Conservation (phyloP, 441 rosid genomes). For the Brassica hybrid region DNA sequence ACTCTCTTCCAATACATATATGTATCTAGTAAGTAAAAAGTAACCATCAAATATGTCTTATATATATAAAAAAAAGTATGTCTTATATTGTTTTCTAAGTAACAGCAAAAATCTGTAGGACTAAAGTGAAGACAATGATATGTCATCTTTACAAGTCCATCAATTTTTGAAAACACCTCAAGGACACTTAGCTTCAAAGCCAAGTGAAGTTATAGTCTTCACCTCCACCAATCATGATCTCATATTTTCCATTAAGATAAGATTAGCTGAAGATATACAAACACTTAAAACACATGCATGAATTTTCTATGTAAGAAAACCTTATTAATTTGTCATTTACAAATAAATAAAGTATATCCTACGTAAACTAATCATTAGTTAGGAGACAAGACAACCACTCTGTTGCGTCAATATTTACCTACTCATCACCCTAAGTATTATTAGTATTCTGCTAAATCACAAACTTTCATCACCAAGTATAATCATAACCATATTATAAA, state of each 20-base stretch:
- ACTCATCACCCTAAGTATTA: slow-evolving; percentile 26
- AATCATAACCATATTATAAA: slow-evolving; percentile 25
- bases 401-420: slow-evolving; percentile 38
- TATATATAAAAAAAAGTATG: background rate
- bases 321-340: background rate
- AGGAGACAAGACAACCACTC: slow-evolving; percentile 32
- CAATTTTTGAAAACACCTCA: slow-evolving; percentile 18
- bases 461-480: slow-evolving; percentile 33
- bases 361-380: slow-evolving; percentile 24
- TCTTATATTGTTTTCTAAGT: slow-evolving; percentile 25
- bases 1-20: background rate
- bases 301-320: background rate
- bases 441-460: slow-evolving; percentile 12
- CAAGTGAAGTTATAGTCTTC: slow-evolving; percentile 49
- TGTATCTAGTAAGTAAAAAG: background rate
- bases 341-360: slow-evolving; percentile 1
- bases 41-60: background rate
- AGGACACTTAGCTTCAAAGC: slow-evolving; percentile 55
- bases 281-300: slow-evolving; percentile 15
- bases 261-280: background rate
- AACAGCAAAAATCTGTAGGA: slow-evolving; percentile 13
- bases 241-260: slow-evolving; percentile 6
- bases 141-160: slow-evolving; percentile 36
- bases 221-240: slow-evolving; percentile 31
- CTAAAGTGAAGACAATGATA: slow-evolving; percentile 47